Evolutionary conservation across 2,329 filamentous ascomycete genomes (phyloP), one percentile per base, ranked within the genome.

Genomic region (Fusarium buharicum): DNA sequence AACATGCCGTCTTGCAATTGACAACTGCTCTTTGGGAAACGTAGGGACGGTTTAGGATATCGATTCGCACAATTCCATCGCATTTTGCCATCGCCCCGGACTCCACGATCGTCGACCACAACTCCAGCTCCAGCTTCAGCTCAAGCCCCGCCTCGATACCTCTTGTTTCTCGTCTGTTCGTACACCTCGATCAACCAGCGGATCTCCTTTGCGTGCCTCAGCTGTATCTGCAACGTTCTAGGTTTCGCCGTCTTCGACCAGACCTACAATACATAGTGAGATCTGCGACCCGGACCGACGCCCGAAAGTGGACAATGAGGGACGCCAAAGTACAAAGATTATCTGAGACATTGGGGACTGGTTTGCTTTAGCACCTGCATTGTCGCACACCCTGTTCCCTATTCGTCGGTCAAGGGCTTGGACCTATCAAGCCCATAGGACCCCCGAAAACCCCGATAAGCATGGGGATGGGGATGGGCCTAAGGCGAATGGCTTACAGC

Each of bases 361-460:
- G 36, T 52, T 40, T 51, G 48, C 52, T 64, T 43, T 50, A 51
- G 52, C 55, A 62, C 60, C 60, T 62, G 60, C 64, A 65, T 61
- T 60, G 41, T 18, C 28, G 34, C 50, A 52, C 45, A 33, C 17
- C 47, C 48, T 24, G 14, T 22, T 57, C 34, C 50, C 53, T 54
- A 67, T 67, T 67, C 58, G 64, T 47, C 38, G 33, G 34, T 9
- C 37, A 46, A 48, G 40, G 50, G 34, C 47, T 55, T 54, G 44
- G 40, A 54, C 34, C 36, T 55, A 33, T 55, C 36, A 40, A 51
- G 37, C 33, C 38, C 30, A 46, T 41, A 36, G 43, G 43, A 36
- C 47, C 45, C 50, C 44, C 36, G 22, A 34, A 48, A 53, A 20
- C 57, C 53, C 58, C 50, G 53, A 56, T 53, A 62, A 59, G 53